Evolutionary conservation across 2,329 filamentous ascomycete genomes (phyloP).

Genomic region (Trichoderma asperellum): DNA sequence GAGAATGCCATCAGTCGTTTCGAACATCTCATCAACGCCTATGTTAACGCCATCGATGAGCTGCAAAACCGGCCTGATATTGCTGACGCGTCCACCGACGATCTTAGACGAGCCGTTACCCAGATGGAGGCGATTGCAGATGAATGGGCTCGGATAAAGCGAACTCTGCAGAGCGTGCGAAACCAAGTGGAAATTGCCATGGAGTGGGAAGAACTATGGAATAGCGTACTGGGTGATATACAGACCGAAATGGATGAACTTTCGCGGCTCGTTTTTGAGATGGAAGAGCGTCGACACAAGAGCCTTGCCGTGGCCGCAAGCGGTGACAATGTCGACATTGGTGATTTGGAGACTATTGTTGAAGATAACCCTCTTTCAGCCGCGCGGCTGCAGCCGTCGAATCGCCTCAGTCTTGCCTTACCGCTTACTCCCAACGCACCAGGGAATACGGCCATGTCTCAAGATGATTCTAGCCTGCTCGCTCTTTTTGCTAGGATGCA

Average conservation of each 20-base stretch:
- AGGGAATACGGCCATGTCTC: constrained; percentile 57
- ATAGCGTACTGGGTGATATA: constrained; percentile 89
- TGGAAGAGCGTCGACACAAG: constrained; percentile 93
- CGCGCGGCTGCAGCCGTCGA: constrained; percentile 59
- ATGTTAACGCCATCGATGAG: constrained; percentile 91
- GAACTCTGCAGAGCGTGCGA: constrained; percentile 77
- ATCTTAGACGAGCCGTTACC: constrained; percentile 73
- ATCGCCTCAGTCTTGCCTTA: constrained; percentile 72
- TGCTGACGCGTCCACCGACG: constrained; percentile 66
- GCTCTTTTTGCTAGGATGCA: constrained; percentile 95
- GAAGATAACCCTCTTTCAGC: constrained; percentile 73
- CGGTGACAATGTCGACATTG: constrained; percentile 76
- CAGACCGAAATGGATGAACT: constrained; percentile 83
- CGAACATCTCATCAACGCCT: constrained; percentile 87
- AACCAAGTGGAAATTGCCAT: constrained; percentile 93
- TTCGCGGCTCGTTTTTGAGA: constrained; percentile 85
- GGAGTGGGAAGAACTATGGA: constrained; percentile 99
- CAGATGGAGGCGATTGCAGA: constrained; percentile 88
- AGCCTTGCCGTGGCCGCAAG: constrained; percentile 65
- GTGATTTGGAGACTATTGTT: constrained; percentile 89
- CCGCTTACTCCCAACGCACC: constrained; percentile 66
- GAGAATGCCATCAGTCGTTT: constrained; percentile 80
- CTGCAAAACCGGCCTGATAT: constrained; percentile 82
- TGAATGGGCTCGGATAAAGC: constrained; percentile 83
- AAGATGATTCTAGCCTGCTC: constrained; percentile 86